A percentile compares a stretch with the other conserved stretches of the same genome.
Conservation (phyloP, 208 protist genomes). For the Trypanosomatidae sp. region DNA sequence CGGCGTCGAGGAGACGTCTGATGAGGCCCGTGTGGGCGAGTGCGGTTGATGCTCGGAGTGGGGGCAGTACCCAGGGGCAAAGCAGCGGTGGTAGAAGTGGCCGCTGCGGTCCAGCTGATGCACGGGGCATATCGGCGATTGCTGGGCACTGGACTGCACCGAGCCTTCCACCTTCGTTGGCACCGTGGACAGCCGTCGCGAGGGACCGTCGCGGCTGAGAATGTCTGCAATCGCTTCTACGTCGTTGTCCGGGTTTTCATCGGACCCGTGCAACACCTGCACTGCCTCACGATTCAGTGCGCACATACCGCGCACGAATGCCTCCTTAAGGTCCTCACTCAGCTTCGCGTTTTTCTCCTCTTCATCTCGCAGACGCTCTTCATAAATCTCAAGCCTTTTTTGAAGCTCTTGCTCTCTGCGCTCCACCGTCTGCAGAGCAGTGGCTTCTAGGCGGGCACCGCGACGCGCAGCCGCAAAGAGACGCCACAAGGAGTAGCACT, state of each 20-base stretch:
- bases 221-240: conserved; percentile 58
- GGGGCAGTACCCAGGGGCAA: conserved; percentile 40
- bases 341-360: conserved; percentile 35
- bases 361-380: conserved; percentile 29
- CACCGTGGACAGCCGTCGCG: background rate
- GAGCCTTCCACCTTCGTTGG: conserved; percentile 3
- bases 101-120: conserved; percentile 38
- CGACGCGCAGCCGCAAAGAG: conserved; percentile 46
- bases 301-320: conserved; percentile 86
- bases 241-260: conserved; percentile 32
- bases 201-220: conserved; percentile 29
- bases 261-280: conserved; percentile 58
- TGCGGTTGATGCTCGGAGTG: background rate
- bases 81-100: conserved; percentile 74
- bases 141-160: background rate
- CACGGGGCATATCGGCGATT: conserved; percentile 39
- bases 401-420: conserved; percentile 45
- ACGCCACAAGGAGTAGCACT: conserved; percentile 53
- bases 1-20: background rate
- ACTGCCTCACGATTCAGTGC: conserved; percentile 92
- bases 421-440: conserved; percentile 22
- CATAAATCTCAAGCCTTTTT: conserved; percentile 34
- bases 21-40: conserved; percentile 1
- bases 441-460: conserved; percentile 22
- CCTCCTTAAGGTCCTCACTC: conserved; percentile 69